A percentile compares a stretch with the other conserved stretches of the same genome.
These are phyloP conservation scores for Dentipellis fragilis DNA, from an alignment of 768 basidiomycete genomes.

Conservation along the genomic window DNA sequence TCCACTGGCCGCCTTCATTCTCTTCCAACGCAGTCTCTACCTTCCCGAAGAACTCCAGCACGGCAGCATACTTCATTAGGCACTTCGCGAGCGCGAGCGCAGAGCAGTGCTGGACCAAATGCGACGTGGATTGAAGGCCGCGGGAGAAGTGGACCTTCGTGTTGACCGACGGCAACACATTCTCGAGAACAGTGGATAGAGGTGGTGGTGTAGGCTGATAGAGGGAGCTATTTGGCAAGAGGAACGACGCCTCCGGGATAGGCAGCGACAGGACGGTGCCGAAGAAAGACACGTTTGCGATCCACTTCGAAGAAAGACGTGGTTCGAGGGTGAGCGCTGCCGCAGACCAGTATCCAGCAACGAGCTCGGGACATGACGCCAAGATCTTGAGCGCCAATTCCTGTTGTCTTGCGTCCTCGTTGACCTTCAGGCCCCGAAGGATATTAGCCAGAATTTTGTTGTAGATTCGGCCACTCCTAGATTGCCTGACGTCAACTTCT, in stretches of 20 bases:
- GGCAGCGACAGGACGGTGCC: constrained; percentile 71
- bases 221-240: constrained; percentile 33
- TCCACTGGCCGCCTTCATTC: constrained; percentile 65
- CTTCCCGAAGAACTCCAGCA: constrained; percentile 37
- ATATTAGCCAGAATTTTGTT: constrained; percentile 80
- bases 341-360: constrained; percentile 67
- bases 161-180: constrained; percentile 64
- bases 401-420: constrained; percentile 79
- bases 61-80: constrained; percentile 56
- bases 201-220: constrained; percentile 73
- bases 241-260: constrained; percentile 54
- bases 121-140: constrained; percentile 62
- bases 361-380: constrained; percentile 77
- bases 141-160: constrained; percentile 71
- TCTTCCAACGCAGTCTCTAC: constrained; percentile 50
- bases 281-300: constrained; percentile 79
- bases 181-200: constrained; percentile 59
- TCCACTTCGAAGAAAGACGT: constrained; percentile 83
- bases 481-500: constrained; percentile 26
- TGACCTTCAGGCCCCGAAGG: constrained; percentile 69
- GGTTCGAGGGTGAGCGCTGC: constrained; percentile 72
- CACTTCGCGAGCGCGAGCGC: constrained; percentile 71
- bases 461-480: constrained; percentile 44
- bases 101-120: constrained; percentile 79
- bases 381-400: constrained; percentile 76